A percentile compares a stretch with the other conserved stretches of the same genome.
phyloP scores from a whole-genome alignment of 129 eudicot species.

The Arctium minus region DNA sequence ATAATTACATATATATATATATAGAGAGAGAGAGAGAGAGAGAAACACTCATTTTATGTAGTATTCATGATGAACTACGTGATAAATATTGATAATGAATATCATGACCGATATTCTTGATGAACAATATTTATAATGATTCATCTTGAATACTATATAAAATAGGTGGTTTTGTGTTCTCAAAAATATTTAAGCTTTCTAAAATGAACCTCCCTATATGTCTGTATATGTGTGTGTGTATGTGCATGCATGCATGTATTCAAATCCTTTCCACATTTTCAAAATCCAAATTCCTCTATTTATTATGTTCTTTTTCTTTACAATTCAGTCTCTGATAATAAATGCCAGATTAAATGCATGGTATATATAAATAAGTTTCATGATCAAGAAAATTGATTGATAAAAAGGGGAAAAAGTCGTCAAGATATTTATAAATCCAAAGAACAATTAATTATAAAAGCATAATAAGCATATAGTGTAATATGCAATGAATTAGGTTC shows the following conservation, averaged over 20 bases:
- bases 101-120: no score
- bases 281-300: neutral
- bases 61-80: no score
- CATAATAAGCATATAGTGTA: conserved; percentile 1
- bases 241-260: neutral
- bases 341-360: neutral
- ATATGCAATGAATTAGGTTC: conserved; percentile 24
- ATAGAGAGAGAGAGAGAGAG: no score
- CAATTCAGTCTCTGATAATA: neutral
- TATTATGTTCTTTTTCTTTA: neutral
- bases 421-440: neutral
- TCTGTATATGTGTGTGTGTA: no score
- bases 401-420: neutral
- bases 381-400: neutral
- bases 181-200: no score
- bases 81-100: no score
- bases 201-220: no score
- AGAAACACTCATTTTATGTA: no score
- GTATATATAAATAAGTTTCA: neutral
- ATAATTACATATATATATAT: no score
- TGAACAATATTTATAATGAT: no score
- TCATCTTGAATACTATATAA: no score
- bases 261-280: neutral
- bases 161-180: no score
- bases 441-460: neutral